Evolutionary conservation across 306 rosid genomes (phyloP).

Genomic region (Canavalia ensiformis): DNA sequence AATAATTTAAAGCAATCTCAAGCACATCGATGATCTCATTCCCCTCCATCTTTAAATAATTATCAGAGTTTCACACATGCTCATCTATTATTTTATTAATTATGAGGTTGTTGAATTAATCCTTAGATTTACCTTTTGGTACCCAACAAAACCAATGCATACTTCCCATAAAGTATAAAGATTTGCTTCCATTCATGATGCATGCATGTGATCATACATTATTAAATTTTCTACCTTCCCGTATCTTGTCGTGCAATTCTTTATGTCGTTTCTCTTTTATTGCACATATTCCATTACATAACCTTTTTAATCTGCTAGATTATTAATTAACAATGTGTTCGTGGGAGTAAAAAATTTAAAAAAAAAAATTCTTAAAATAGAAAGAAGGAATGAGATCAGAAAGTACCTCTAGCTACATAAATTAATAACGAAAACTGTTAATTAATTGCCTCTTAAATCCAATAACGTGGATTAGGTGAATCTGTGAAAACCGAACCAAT

Average conservation of each 20-base stretch:
- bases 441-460: slow-evolving; percentile 15
- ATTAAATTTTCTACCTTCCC: slow-evolving; percentile 10
- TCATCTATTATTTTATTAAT: slow-evolving; percentile 46
- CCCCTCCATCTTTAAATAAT: slow-evolving; percentile 40
- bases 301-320: neutral
- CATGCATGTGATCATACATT: slow-evolving; percentile 50
- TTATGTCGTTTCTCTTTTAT: neutral
- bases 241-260: slow-evolving; percentile 10
- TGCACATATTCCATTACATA: neutral
- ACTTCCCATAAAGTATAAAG: slow-evolving; percentile 34
- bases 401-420: neutral
- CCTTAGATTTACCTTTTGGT: slow-evolving; percentile 48
- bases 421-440: neutral
- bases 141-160: slow-evolving; percentile 23
- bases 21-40: slow-evolving; percentile 51
- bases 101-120: slow-evolving; percentile 53
- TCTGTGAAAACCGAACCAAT: neutral
- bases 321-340: slow-evolving; percentile 8
- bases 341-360: neutral
- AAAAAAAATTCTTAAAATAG: neutral
- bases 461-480: neutral
- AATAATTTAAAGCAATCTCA: slow-evolving; percentile 29
- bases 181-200: slow-evolving; percentile 48
- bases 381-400: neutral
- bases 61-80: slow-evolving; percentile 52